A percentile compares a stretch with the other conserved stretches of the same genome.
phyloP scores from a whole-genome alignment of 306 rosid species.

The Casuarina equisetifolia region DNA sequence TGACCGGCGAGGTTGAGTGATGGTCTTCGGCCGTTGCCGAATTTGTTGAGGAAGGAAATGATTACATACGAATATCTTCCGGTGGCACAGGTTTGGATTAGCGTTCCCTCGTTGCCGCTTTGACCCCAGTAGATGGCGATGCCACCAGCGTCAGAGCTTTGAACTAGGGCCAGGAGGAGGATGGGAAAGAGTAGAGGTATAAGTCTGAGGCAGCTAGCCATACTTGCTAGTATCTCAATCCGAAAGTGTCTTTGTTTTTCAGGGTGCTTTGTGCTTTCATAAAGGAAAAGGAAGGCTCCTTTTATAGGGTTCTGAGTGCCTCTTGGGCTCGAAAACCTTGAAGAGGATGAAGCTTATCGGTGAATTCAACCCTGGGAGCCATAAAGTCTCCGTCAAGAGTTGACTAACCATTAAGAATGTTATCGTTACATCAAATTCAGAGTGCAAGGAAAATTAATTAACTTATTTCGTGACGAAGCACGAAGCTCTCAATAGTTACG shows the following conservation, averaged over 20 bases:
- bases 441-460: no score
- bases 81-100: conserved; percentile 61
- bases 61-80: conserved; percentile 48
- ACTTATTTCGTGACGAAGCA: no score
- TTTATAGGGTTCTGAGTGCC: neutral
- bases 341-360: no score
- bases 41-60: conserved; percentile 46
- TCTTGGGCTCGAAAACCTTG: neutral
- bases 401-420: no score
- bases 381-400: no score
- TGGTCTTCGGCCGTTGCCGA: conserved; percentile 51
- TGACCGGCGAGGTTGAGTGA: conserved; percentile 66
- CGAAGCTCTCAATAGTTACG: no score
- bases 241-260: neutral
- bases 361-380: no score
- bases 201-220: neutral
- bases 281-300: neutral
- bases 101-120: conserved; percentile 42
- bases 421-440: no score
- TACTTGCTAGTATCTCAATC: neutral
- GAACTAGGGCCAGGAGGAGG: neutral
- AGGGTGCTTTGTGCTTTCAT: neutral
- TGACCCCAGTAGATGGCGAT: conserved; percentile 68
- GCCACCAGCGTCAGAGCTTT: conserved; percentile 20
- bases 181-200: conserved; percentile 23